Percentiles rank a stretch among this genome's conserved stretches.
phyloP scores from a whole-genome alignment of 768 basidiomycete species.

The Rhizopogon vulgaris region DNA sequence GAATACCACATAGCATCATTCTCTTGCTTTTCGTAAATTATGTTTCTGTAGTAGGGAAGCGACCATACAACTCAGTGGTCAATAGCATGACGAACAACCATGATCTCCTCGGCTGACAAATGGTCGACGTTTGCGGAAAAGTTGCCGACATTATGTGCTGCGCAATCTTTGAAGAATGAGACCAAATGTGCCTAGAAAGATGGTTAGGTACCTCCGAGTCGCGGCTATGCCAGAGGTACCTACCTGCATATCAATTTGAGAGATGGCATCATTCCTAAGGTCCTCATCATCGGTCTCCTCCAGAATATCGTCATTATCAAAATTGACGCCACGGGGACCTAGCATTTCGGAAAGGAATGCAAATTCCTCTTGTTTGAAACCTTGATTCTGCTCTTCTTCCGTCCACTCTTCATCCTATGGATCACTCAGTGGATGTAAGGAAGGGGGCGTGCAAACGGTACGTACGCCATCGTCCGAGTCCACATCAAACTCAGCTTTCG shows the following conservation, averaged over 20 bases:
- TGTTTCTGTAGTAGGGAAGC: background rate
- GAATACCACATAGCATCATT: background rate
- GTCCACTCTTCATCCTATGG: conserved; percentile 86
- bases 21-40: background rate
- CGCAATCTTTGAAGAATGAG: conserved; percentile 65
- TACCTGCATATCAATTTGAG: conserved; percentile 77
- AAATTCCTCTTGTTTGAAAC: conserved; percentile 68
- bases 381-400: conserved; percentile 61
- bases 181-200: conserved; percentile 55
- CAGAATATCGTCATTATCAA: conserved; percentile 74
- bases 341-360: conserved; percentile 82
- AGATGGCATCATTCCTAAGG: conserved; percentile 78
- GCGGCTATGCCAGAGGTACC: conserved; percentile 9
- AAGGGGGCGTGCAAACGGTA: conserved; percentile 1
- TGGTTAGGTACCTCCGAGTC: conserved; percentile 13
- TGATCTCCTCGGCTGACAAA: conserved; percentile 63
- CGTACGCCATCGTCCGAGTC: conserved; percentile 76
- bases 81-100: conserved; percentile 53
- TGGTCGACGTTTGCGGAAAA: conserved; percentile 62
- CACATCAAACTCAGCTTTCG: conserved; percentile 51
- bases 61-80: conserved; percentile 12
- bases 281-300: conserved; percentile 82
- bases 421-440: background rate
- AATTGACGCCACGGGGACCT: conserved; percentile 62
- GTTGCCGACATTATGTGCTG: conserved; percentile 51